These are phyloP conservation scores for Nakazawaea peltata DNA, from an alignment of 805 yeast genomes.

Conservation along the genomic window DNA sequence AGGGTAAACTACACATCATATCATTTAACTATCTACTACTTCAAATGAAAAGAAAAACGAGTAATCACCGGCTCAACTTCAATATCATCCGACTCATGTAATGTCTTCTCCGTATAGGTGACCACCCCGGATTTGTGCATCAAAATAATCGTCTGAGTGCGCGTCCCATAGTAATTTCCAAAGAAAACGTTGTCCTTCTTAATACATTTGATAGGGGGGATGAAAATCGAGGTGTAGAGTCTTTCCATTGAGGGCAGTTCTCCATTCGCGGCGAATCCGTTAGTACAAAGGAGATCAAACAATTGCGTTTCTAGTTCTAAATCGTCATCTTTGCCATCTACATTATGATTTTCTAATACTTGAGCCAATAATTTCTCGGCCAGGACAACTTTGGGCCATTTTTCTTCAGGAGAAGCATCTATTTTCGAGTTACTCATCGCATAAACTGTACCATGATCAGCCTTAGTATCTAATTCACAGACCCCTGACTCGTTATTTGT, in stretches of 20 bases:
- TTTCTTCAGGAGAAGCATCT: too few relatives aligned
- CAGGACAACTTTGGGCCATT: conserved; percentile 66
- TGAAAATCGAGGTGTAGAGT: conserved; percentile 53
- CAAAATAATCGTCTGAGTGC: conserved; percentile 76
- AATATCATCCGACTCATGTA: conserved; percentile 32
- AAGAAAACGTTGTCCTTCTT: conserved; percentile 19
- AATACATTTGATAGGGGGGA: conserved; percentile 52
- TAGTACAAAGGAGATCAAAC: conserved; percentile 46
- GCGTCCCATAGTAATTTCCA: conserved; percentile 71
- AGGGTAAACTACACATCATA: too few relatives aligned
- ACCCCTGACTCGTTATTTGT: conserved; percentile 8
- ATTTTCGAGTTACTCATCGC: conserved; percentile 60
- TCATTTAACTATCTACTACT: too few relatives aligned
- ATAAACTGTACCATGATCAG: too few relatives aligned
- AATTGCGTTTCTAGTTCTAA: too few relatives aligned
- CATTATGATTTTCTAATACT: too few relatives aligned
- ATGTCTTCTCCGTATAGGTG: conserved; percentile 53
- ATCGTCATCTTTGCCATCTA: too few relatives aligned
- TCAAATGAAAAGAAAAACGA: too few relatives aligned
- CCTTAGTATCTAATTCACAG: too few relatives aligned
- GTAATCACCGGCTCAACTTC: too few relatives aligned
- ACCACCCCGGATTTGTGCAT: conserved; percentile 42
- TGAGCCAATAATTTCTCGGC: conserved; percentile 65
- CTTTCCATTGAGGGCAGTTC: conserved; percentile 29
- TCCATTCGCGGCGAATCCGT: conserved; percentile 19